phyloP scores from a whole-genome alignment of 345 rosid genomes.

The Murraya koenigii region DNA sequence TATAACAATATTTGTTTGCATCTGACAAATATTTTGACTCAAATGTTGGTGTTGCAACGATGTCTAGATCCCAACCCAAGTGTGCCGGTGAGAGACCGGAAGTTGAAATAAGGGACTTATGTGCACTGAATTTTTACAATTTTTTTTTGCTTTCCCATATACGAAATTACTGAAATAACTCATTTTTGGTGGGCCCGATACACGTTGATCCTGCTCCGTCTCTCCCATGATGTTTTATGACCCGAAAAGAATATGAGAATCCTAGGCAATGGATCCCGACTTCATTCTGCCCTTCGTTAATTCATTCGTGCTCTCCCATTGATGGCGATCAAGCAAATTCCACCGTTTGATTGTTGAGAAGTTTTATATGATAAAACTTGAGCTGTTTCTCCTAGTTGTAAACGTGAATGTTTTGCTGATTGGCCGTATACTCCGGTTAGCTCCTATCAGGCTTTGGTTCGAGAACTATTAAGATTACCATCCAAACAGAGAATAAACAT shows the following conservation, averaged over 20 bases:
- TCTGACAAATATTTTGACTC: neutral
- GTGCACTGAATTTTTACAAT: neutral
- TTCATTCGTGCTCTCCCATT: too few relatives aligned
- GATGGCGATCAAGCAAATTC: neutral
- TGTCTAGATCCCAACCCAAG: neutral
- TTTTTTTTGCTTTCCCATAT: neutral
- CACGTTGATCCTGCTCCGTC: neutral
- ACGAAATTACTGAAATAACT: neutral
- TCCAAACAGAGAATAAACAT: too few relatives aligned
- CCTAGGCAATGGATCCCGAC: neutral
- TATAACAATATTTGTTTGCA: neutral
- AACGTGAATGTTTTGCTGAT: too few relatives aligned
- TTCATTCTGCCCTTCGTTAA: neutral
- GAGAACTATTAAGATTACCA: too few relatives aligned
- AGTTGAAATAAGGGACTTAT: slow-evolving; percentile 1
- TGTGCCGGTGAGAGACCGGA: slow-evolving; percentile 6
- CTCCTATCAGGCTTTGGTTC: too few relatives aligned
- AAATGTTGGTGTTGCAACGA: neutral
- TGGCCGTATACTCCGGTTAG: too few relatives aligned
- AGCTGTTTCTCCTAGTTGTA: too few relatives aligned
- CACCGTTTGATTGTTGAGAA: neutral
- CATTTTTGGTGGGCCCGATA: neutral
- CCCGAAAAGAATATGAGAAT: neutral
- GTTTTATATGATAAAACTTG: too few relatives aligned
- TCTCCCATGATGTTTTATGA: neutral